These are phyloP conservation scores for Komagataella phaffii DNA, from an alignment of 805 yeast species.

Conservation along the genomic window DNA sequence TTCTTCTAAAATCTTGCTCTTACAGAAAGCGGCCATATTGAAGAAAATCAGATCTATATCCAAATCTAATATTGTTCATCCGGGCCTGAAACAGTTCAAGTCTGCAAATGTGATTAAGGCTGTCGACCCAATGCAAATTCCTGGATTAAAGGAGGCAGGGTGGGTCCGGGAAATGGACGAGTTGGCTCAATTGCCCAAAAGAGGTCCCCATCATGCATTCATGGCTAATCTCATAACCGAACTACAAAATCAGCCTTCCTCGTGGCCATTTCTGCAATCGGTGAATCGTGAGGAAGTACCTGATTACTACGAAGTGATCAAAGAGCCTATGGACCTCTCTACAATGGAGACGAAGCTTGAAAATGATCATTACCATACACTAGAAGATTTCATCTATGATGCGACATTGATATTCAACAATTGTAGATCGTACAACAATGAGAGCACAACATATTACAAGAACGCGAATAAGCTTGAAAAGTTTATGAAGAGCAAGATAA, in stretches of 20 bases:
- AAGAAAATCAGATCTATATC: conserved; percentile 71
- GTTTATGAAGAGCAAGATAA: conserved; percentile 67
- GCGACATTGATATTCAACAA: conserved; percentile 77
- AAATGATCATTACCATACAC: conserved; percentile 78
- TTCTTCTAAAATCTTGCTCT: conserved; percentile 67
- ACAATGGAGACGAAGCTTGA: conserved; percentile 93
- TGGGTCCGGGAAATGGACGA: conserved; percentile 99
- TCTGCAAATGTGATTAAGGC: conserved; percentile 27
- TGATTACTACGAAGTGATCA: conserved; percentile 90
- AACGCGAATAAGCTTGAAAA: conserved; percentile 92
- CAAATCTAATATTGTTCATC: conserved; percentile 64
- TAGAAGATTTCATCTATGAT: conserved; percentile 88
- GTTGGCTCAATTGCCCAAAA: conserved; percentile 84
- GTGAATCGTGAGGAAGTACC: conserved; percentile 91
- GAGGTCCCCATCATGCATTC: conserved; percentile 88
- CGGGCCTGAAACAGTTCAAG: conserved; percentile 67
- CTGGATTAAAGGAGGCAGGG: conserved; percentile 87
- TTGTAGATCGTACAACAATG: conserved; percentile 87
- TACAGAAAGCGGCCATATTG: conserved; percentile 87
- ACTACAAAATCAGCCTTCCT: conserved; percentile 86
- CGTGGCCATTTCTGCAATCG: conserved; percentile 96
- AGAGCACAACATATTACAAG: conserved; percentile 87
- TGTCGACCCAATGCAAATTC: conserved; percentile 73
- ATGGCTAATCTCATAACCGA: conserved; percentile 86
- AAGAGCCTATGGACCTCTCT: conserved; percentile 95